Percentiles rank a stretch among this genome's conserved stretches.
Evolutionary conservation across 352 stramenopile genomes (phyloP).

Genomic region (Phytopythium oedochilum): DNA sequence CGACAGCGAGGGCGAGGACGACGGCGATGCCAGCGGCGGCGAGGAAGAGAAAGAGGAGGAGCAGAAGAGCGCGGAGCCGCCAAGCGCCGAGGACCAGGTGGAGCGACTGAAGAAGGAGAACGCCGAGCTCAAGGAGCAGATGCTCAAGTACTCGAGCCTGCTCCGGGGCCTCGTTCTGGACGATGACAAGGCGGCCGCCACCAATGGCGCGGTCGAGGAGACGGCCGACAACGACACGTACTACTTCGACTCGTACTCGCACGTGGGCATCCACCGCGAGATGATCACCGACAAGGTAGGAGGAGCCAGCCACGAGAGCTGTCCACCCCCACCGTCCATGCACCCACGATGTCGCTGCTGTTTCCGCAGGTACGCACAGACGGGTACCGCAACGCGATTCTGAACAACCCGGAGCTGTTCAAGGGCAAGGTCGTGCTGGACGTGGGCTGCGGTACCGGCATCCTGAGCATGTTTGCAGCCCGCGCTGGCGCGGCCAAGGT

Average conservation of each 20-base stretch:
- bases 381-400: conserved; percentile 97
- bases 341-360: neutral
- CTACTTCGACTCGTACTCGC: conserved; percentile 98
- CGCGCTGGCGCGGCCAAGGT: conserved; percentile 89
- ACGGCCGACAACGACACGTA: conserved; percentile 87
- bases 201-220: conserved; percentile 23
- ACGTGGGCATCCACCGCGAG: conserved; percentile 98
- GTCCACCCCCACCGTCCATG: neutral
- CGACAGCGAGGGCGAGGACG: conserved; percentile 44
- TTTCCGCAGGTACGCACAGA: conserved; percentile 84
- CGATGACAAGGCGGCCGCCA: conserved; percentile 27
- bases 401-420: conserved; percentile 97
- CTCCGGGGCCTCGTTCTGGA: conserved; percentile 68
- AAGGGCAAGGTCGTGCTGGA: conserved; percentile 97
- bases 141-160: conserved; percentile 69
- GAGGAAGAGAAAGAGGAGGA: conserved; percentile 39
- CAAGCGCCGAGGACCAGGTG: conserved; percentile 19
- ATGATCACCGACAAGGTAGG: conserved; percentile 71
- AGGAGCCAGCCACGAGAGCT: too few species aligned
- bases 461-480: conserved; percentile 97
- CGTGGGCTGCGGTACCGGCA: conserved; percentile 96
- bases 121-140: conserved; percentile 65
- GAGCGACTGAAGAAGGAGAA: conserved; percentile 57
- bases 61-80: conserved; percentile 22
- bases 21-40: conserved; percentile 39